Base-by-base conservation (phyloP, 2,329 filamentous ascomycete genomes). In the Exophiala aquamarina region DNA sequence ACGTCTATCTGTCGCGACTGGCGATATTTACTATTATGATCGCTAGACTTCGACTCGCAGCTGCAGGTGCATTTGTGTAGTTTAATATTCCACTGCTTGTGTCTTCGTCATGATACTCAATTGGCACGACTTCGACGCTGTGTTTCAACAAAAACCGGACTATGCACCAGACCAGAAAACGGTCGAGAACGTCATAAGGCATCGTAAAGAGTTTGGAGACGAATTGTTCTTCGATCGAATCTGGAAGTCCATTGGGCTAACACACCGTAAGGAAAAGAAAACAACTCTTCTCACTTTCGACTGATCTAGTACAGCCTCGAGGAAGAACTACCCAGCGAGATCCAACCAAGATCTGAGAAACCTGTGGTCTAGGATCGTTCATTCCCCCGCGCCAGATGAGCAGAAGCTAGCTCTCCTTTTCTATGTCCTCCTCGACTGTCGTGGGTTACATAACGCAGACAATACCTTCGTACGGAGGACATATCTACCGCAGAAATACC, bases 321-420 rank as follows among this genome's bases (percentile, higher is more conserved):
- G 77, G 39, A 86, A 83, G 60, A 68, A 79, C 10, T 95, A 93
- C 62, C 89, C 89, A 34, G 88, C 89, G 0, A 83, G 82, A 61
- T 81, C 79, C 43, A 83, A 86, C 48, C 75, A 73, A 50, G 80
- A 82, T 33, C 76, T 94, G 21, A 79, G 81, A 57, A 78, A 81
- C 31, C 76, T 94, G 4, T 84, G 91, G 67, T 73, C 82, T 52
- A 80, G 83, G 49, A 83, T 95, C 54, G 78, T 83, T 64, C 76
- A 81, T 19, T 80, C 75, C 44, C 72, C 71, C 39, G 82, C 85
- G 57, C 79, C 84, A 6, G 75, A 81, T 44, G 86, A 91, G 65
- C 84, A 91, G 70, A 91, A 91, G 66, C 82, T 90, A 56, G 88
- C 89, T 14, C 77, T 93, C 38, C 75, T 94, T 55, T 94, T 88